phyloP scores from a whole-genome alignment of 1,139 yeast species.

The Geotrichum carabidarum region DNA sequence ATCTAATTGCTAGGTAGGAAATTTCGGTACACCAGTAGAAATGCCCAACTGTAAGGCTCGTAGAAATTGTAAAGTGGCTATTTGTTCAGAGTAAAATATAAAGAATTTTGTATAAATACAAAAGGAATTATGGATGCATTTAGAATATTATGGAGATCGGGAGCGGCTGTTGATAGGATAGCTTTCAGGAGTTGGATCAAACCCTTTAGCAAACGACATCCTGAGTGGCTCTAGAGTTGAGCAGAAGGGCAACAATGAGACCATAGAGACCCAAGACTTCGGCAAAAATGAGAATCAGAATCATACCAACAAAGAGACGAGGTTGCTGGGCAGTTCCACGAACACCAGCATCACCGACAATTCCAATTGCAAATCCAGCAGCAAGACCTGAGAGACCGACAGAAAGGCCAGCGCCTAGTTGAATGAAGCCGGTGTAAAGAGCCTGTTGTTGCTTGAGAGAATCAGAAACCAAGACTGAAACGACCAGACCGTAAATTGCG shows the following conservation, averaged over 20 bases:
- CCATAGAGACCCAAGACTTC: constrained; percentile 97
- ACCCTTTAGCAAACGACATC: constrained; percentile 66
- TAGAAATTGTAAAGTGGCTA: neutral
- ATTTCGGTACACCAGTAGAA: too few species aligned
- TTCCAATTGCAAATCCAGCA: constrained; percentile 97
- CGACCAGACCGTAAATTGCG: constrained; percentile 94
- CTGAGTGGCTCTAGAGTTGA: constrained; percentile 93
- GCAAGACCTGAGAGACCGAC: constrained; percentile 97
- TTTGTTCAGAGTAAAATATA: too few species aligned
- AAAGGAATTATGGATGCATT: constrained; percentile 1
- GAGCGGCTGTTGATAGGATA: too few species aligned
- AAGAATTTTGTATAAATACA: too few species aligned
- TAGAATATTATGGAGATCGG: neutral
- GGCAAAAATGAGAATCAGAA: constrained; percentile 92
- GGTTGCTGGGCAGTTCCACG: constrained; percentile 96
- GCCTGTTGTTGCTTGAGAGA: constrained; percentile 80
- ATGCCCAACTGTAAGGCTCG: too few species aligned
- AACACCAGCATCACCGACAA: constrained; percentile 98
- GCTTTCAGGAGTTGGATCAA: too few species aligned
- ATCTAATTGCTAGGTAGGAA: too few species aligned
- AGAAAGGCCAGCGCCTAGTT: constrained; percentile 88
- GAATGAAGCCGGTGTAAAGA: constrained; percentile 92
- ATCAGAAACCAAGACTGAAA: constrained; percentile 92
- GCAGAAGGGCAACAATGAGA: constrained; percentile 83
- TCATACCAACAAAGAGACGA: constrained; percentile 78